phyloP scores from a whole-genome alignment of 208 protist species.

The Leishmania guyanensis region DNA sequence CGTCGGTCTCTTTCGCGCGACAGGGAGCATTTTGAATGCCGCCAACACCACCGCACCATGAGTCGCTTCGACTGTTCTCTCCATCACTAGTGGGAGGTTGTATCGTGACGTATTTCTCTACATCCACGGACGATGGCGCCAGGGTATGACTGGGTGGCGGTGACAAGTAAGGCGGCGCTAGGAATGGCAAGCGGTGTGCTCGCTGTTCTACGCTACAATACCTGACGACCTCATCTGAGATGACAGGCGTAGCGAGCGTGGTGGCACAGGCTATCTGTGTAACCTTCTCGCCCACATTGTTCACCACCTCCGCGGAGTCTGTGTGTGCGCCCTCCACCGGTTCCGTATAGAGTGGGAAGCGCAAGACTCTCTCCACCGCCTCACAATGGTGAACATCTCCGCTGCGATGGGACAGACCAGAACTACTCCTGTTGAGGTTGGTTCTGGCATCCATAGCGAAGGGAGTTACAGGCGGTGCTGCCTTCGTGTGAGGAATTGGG shows the following conservation, averaged over 20 bases:
- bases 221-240: not conserved
- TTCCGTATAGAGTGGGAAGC: not conserved
- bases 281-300: not conserved
- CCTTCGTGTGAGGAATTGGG: not conserved
- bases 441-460: too few relatives aligned
- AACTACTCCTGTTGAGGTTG: not conserved
- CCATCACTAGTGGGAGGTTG: not conserved
- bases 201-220: not conserved
- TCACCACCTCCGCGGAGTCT: not conserved
- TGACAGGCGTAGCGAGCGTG: not conserved
- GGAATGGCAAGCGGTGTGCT: not conserved
- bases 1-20: not conserved
- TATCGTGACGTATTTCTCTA: not conserved
- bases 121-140: not conserved
- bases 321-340: not conserved
- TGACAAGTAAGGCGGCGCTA: not conserved
- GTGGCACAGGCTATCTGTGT: not conserved
- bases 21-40: not conserved
- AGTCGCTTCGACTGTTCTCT: not conserved
- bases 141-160: too few relatives aligned
- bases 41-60: not conserved
- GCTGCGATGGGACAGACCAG: not conserved
- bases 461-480: too few relatives aligned
- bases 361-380: not conserved
- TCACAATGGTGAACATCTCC: not conserved